phyloP scores from a whole-genome alignment of 2,329 filamentous ascomycete genomes.

The Penicillium fuscoglaucum region DNA sequence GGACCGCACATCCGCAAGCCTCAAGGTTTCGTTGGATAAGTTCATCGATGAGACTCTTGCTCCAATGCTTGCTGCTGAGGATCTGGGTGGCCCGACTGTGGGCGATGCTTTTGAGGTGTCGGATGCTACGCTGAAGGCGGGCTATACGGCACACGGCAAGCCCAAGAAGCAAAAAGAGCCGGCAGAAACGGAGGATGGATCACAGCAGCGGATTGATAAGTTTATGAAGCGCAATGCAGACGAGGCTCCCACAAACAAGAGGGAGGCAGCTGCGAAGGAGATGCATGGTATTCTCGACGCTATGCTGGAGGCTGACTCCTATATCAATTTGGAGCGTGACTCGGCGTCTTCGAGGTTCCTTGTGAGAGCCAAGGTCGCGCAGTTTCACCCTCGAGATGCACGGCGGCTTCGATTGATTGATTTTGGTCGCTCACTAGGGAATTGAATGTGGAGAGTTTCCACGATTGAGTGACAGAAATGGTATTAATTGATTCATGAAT shows the following conservation, averaged over 20 bases:
- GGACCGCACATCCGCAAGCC: conserved; percentile 58
- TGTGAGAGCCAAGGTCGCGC: conserved; percentile 56
- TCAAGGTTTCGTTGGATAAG: conserved; percentile 64
- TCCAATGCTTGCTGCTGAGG: conserved; percentile 76
- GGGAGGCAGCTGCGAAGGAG: conserved; percentile 50
- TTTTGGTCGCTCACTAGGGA: conserved; percentile 47
- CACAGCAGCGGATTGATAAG: conserved; percentile 54
- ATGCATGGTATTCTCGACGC: conserved; percentile 50
- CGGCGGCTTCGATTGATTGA: conserved; percentile 54
- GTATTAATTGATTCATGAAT: conserved; percentile 19
- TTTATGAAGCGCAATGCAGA: conserved; percentile 45
- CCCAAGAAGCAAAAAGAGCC: conserved; percentile 40
- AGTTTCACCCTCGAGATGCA: conserved; percentile 57
- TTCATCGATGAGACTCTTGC: conserved; percentile 73
- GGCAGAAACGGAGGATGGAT: conserved; percentile 31
- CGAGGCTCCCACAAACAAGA: conserved; percentile 41
- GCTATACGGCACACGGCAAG: conserved; percentile 56
- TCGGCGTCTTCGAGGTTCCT: conserved; percentile 56
- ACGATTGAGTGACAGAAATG: conserved; percentile 4
- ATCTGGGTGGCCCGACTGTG: conserved; percentile 78
- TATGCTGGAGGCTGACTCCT: conserved; percentile 50
- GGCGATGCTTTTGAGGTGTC: conserved; percentile 69
- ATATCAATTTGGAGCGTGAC: conserved; percentile 51
- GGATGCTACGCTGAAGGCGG: conserved; percentile 54
- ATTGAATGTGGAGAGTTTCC: conserved; percentile 16